Evolutionary conservation across 2,329 filamentous ascomycete species (phyloP), one percentile per base, ranked within the genome.

Genomic region (Purpureocillium lavendulum): DNA sequence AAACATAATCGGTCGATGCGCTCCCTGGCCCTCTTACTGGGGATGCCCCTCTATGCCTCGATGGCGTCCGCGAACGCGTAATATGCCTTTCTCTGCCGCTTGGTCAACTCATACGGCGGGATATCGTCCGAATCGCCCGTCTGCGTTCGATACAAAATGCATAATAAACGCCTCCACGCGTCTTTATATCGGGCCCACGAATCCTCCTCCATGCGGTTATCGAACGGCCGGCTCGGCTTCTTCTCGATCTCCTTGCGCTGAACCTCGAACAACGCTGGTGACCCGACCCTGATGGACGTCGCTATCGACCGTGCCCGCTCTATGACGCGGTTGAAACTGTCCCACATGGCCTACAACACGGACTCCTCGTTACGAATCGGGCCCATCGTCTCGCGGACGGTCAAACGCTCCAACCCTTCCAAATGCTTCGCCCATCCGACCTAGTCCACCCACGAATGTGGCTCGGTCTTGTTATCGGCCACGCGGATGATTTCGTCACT

Each of bases 181-280:
- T 28, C 35, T 15, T 43, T 45, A 21, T 47, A 47, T 21, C 36
- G 26, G 31, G 24, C 28, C 38, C 31, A 45, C 28, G 40, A 42
- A 30, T 45, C 31, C 13, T 42, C 40, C 21, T 47, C 39, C 12
- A 47, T 33, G 9, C 36, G 29, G 35, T 36, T 39, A 11, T 41
- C 31, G 11, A 47, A 47, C 28, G 28, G 40, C 30, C 33, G 15
- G 10, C 7, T 32, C 14, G 28, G 40, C 34, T 40, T 42, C 2
- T 36, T 26, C 28, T 36, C 4, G 4, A 31, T 33, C 11, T 47
- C 36, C 4, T 34, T 42, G 11, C 34, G 30, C 31, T 47, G 9
- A 10, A 40, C 37, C 38, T 47, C 34, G n/a, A 38, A 45, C 4
- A 47, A 17, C 12, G 18, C 40, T 12, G 33, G 32, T 8, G 33